These are phyloP conservation scores for Trypanosoma brucei DNA, from an alignment of 208 protist species.

Conservation along the genomic window DNA sequence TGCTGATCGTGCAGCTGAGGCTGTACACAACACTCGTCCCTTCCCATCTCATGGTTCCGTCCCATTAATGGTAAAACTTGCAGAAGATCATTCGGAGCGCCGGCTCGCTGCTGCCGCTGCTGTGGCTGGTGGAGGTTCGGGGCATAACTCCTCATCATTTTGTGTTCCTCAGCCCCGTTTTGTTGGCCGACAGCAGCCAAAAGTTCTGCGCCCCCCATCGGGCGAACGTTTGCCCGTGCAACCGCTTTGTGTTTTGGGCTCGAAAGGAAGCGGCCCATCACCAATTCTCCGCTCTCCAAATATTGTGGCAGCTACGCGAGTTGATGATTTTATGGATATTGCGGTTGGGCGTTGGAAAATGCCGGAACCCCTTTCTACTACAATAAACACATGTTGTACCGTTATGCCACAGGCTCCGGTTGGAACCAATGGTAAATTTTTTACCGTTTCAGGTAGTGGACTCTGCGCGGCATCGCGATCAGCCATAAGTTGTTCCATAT, in stretches of 20 bases:
- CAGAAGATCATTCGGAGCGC: constrained; percentile 42
- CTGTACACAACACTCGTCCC: constrained; percentile 67
- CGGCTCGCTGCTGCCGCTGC: constrained; percentile 1
- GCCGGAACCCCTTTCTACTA: not conserved
- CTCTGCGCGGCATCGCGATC: too few relatives aligned
- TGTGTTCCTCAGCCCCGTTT: not conserved
- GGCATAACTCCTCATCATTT: not conserved
- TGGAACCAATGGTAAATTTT: too few relatives aligned
- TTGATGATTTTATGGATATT: not conserved
- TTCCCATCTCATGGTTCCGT: constrained; percentile 43
- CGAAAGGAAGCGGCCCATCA: not conserved
- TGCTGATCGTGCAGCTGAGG: constrained; percentile 49
- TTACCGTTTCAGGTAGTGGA: too few relatives aligned
- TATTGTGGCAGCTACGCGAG: not conserved
- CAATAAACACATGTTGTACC: too few relatives aligned
- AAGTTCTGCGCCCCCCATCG: not conserved
- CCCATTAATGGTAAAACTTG: constrained; percentile 77
- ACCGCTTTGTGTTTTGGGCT: not conserved
- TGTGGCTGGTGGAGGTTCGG: not conserved
- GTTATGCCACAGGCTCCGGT: too few relatives aligned
- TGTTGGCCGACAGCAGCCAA: not conserved
- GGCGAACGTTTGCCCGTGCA: not conserved
- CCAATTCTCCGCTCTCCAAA: not conserved
- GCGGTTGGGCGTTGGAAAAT: not conserved
- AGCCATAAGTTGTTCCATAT: not conserved